These are phyloP conservation scores for Candida andamanensis DNA, from an alignment of 805 yeast species.

Conservation along the genomic window DNA sequence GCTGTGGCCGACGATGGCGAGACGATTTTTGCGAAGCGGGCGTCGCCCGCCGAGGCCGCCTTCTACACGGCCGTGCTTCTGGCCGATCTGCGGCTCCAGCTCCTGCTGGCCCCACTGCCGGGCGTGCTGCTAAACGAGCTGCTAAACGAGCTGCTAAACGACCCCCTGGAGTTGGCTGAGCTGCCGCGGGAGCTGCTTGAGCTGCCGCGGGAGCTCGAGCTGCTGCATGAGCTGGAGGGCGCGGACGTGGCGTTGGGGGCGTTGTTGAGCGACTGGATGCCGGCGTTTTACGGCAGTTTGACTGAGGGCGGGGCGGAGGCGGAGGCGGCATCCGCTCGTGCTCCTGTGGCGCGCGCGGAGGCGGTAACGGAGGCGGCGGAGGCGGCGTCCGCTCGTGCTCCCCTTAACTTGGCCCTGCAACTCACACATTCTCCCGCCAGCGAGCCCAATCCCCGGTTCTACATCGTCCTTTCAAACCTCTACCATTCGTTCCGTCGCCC, in stretches of 20 bases:
- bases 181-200: slow-evolving; percentile 5
- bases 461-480: slow-evolving; percentile 71
- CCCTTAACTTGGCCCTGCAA: too few species aligned
- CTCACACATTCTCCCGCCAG: not conserved
- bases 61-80: slow-evolving; percentile 60
- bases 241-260: slow-evolving; percentile 20
- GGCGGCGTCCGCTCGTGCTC: too few species aligned
- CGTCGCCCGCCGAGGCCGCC: slow-evolving; percentile 60
- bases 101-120: slow-evolving; percentile 1
- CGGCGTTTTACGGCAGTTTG: slow-evolving; percentile 58
- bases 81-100: slow-evolving; percentile 14
- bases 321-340: too few species aligned
- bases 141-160: too few species aligned
- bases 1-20: slow-evolving; percentile 57
- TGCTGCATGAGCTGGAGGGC: slow-evolving; percentile 7
- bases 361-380: too few species aligned
- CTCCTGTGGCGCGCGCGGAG: too few species aligned
- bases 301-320: too few species aligned
- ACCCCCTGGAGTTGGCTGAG: slow-evolving; percentile 20
- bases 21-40: slow-evolving; percentile 72
- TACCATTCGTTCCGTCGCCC: slow-evolving; percentile 60
- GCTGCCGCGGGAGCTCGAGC: not conserved
- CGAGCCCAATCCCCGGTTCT: not conserved
- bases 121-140: not conserved
- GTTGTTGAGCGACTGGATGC: slow-evolving; percentile 51